Base-by-base conservation (phyloP, 2,329 filamentous ascomycete species). In the Colletotrichum tropicicola region DNA sequence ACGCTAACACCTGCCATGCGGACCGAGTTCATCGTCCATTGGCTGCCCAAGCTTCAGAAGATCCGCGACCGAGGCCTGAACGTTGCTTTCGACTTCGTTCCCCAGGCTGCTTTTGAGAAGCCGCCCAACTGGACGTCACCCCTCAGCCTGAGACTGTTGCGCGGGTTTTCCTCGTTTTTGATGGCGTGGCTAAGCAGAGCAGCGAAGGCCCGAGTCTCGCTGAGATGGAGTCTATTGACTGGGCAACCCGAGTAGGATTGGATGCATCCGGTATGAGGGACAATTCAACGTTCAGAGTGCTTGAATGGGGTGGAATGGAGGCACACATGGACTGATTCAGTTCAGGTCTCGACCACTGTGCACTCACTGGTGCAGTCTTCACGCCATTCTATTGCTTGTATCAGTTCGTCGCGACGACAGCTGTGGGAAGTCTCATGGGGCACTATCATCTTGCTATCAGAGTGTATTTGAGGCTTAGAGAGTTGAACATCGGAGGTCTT, bases 61-160 rank as follows among this genome's bases (percentile, higher is more conserved):
- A 53, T 64, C 28, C 57, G 60, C n/a, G 27, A 52, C 10, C 17
- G 41, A 4, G 43, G 51, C 4, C 43, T 49, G 3, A 35, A 54
- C 6, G 57, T 69, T 23, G 47, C 30, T 7, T 59, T 69, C 23
- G 1, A 69, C 68, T 47, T 73, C 70, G 32, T 62, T 5, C 23
- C 43, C 15, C 30, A 51, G 19, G 68, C 19, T 8, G 27, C 28
- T 17, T 39, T 62, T 17, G n/a, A 62, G 35, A 55, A 55, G 52
- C 44, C n/a, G 52, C 39, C 41, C 28, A 23, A 9, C 17, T 55
- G 6, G 13, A 28, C 37, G 25, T 44, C 5, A 25, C 21, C 12
- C 52, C 52, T 4, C 12, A n/a, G 27, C 52, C 52, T 9, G 10
- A 45, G 37, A 32, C 52, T 1, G 39, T 35, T 44, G 52, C 39